phyloP scores from a whole-genome alignment of 768 basidiomycete genomes.

The Pseudohyphozyma bogoriensis region DNA sequence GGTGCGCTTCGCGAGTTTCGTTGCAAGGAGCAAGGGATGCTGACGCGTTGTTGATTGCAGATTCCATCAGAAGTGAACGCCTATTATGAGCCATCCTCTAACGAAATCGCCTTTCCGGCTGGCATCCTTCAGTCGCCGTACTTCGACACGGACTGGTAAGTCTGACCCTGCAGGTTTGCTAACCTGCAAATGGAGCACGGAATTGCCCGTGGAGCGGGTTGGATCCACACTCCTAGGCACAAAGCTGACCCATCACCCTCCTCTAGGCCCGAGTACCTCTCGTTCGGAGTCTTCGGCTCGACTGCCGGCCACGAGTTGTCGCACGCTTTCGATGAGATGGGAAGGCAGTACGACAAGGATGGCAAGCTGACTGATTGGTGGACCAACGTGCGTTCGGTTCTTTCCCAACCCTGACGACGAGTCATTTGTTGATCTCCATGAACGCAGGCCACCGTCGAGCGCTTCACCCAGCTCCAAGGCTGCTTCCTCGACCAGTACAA shows the following conservation, averaged over 20 bases:
- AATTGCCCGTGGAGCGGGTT: too few relatives aligned
- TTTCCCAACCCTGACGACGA: not conserved
- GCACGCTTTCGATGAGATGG: slow-evolving; percentile 65
- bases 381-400: slow-evolving; percentile 50
- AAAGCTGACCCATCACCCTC: not conserved
- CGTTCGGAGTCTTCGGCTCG: slow-evolving; percentile 85
- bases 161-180: not conserved
- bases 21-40: not conserved
- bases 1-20: slow-evolving; percentile 59
- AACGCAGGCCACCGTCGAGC: slow-evolving; percentile 52
- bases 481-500: slow-evolving; percentile 90
- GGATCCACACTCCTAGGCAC: too few relatives aligned
- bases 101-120: slow-evolving; percentile 85
- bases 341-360: slow-evolving; percentile 66
- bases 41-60: slow-evolving; percentile 42
- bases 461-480: slow-evolving; percentile 68
- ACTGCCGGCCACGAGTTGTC: slow-evolving; percentile 88
- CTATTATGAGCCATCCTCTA: not conserved
- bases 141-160: slow-evolving; percentile 68
- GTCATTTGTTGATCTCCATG: not conserved
- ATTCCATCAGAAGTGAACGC: too few relatives aligned
- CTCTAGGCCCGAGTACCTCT: slow-evolving; percentile 71
- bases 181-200: too few relatives aligned
- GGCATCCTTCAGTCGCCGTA: slow-evolving; percentile 81
- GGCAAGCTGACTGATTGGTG: slow-evolving; percentile 88